Base-by-base conservation (phyloP, 176 grass and related monocot species). In the Bothriochloa decipiens region DNA sequence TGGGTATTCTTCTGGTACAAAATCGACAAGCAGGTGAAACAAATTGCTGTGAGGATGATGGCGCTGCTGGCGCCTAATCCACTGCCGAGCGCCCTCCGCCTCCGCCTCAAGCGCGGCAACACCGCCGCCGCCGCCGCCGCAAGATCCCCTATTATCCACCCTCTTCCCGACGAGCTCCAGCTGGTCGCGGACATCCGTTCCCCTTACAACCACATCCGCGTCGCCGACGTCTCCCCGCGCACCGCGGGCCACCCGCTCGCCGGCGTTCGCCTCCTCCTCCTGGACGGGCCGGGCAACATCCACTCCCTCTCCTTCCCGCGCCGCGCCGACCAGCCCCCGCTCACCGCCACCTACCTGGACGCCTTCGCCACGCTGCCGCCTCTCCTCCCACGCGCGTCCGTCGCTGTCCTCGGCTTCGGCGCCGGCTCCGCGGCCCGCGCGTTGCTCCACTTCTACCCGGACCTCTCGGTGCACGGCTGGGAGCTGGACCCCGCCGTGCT, bases 181-280 rank as follows among this genome's bases (percentile, higher is more conserved):
- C 80, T 90, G 40, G 74, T 96, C 18, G 94, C 91, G n/a, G 90
- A 89, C 26, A 62, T 93, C 66, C 82, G 81, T 18, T 91, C 94
- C 39, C 79, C 55, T 0, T 40, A 97, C 83, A 97, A 97, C 82
- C 85, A 92, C 85, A 97, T 94, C 79, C 90, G 92, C 57, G 90
- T 97, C 14, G 83, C 93, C 73, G 86, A 97, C 71, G 94, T 97
- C 53, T 97, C 92, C 27, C 88, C 68, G 7, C 81, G 55, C 14
- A 88, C 94, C 37, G 78, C 86, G 57, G 80, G 81, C 17, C 95
- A 97, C 65, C 88, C 92, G 20, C 86, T 97, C 25, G 92, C 94
- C 43, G 90, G 94, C n/a, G 93, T 92, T 11, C 94, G 94, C 80
- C 90, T 94, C 57, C 92, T 97, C 41, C 94, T 97, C 66, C 92